phyloP scores from a whole-genome alignment of 1,284 basidiomycete species.

The Pisolithus thermaeus region DNA sequence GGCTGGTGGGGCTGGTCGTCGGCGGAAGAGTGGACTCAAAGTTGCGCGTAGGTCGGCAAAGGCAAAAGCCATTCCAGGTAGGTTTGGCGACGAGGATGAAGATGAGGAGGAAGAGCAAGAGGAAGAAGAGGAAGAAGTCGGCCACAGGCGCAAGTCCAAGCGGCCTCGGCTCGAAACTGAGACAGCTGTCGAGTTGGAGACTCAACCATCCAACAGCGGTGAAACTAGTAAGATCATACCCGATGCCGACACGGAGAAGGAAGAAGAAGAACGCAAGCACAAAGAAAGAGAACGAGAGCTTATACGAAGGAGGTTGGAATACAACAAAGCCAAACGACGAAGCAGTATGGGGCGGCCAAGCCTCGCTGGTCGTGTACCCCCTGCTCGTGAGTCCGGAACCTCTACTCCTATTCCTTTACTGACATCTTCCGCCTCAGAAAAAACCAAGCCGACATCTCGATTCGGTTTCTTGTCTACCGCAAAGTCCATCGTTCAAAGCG shows the following conservation, averaged over 20 bases:
- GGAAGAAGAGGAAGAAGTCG: constrained; percentile 34
- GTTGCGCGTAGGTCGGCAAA: constrained; percentile 38
- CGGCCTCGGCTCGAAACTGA: constrained; percentile 34
- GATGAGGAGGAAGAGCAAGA: constrained; percentile 46
- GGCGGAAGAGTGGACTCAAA: constrained; percentile 23
- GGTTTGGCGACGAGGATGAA: constrained; percentile 47
- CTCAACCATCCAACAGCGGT: constrained; percentile 4
- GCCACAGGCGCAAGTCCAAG: constrained; percentile 31
- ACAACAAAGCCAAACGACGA: constrained; percentile 55
- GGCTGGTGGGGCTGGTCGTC: constrained; percentile 26
- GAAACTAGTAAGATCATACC: not conserved
- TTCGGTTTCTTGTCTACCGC: constrained; percentile 55
- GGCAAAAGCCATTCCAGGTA: constrained; percentile 48
- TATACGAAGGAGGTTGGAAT: constrained; percentile 55
- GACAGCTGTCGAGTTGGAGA: constrained; percentile 26
- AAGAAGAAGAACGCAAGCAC: constrained; percentile 35
- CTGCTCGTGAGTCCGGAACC: constrained; percentile 30
- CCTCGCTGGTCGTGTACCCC: constrained; percentile 33
- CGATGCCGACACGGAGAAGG: constrained; percentile 13
- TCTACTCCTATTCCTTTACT: not conserved
- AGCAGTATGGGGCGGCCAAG: constrained; percentile 55
- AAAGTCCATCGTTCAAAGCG: constrained; percentile 49
- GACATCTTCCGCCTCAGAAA: constrained; percentile 24
- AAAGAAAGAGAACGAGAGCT: constrained; percentile 58
- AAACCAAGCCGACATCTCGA: constrained; percentile 36